A percentile compares a stretch with the other conserved stretches of the same genome.
These are phyloP conservation scores for Ophiostoma novo-ulmi DNA, from an alignment of 2,329 filamentous ascomycete species.

Conservation along the genomic window DNA sequence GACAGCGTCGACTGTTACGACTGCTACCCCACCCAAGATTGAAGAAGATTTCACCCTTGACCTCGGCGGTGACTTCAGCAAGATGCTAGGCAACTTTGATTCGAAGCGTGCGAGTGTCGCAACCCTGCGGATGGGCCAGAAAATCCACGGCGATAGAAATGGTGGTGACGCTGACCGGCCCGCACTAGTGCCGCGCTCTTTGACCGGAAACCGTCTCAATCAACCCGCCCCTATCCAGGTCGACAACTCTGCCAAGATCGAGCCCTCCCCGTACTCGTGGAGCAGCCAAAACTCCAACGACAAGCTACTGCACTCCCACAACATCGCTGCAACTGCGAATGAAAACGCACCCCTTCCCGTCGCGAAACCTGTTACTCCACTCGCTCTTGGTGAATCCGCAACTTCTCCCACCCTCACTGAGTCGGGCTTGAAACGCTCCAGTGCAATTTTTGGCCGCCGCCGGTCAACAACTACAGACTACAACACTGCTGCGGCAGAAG, in stretches of 20 bases:
- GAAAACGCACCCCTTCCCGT: slow-evolving; percentile 39
- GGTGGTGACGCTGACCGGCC: slow-evolving; percentile 28
- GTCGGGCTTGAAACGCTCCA: slow-evolving; percentile 32
- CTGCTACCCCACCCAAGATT: slow-evolving; percentile 48
- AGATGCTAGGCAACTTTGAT: slow-evolving; percentile 50
- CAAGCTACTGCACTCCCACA: slow-evolving; percentile 40
- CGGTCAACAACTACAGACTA: slow-evolving; percentile 29
- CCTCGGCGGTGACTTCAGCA: slow-evolving; percentile 54
- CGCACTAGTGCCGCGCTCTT: slow-evolving; percentile 38
- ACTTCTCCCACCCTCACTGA: slow-evolving; percentile 31
- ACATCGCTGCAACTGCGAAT: slow-evolving; percentile 35
- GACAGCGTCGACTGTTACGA: slow-evolving; percentile 51
- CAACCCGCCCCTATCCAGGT: slow-evolving; percentile 47
- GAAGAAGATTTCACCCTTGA: slow-evolving; percentile 46
- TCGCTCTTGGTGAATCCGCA: slow-evolving; percentile 30
- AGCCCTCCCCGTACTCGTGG: slow-evolving; percentile 48
- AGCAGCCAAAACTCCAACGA: slow-evolving; percentile 49
- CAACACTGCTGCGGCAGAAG: slow-evolving; percentile 29
- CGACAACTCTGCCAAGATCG: slow-evolving; percentile 42
- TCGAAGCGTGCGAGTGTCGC: slow-evolving; percentile 50
- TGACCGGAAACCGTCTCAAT: slow-evolving; percentile 44
- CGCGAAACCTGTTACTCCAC: slow-evolving; percentile 37
- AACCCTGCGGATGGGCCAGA: slow-evolving; percentile 37
- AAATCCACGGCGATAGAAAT: slow-evolving; percentile 31
- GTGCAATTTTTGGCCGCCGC: slow-evolving; percentile 32